Base-by-base conservation (phyloP, 805 yeast species). In the Barnettozyma botsteinii region DNA sequence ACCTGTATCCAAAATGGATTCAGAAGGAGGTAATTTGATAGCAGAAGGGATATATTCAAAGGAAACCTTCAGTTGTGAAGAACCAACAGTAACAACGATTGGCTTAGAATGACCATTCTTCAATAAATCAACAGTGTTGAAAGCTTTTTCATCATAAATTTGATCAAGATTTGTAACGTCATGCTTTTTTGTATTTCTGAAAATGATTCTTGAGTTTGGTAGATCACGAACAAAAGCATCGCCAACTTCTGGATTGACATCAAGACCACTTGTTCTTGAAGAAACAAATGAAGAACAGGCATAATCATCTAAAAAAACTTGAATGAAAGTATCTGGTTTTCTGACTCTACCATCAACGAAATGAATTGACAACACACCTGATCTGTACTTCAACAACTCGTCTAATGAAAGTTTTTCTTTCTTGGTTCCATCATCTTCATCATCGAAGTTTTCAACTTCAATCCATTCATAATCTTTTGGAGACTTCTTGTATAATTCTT, bases 1-100 rank as follows among this genome's bases (percentile, higher is more conserved):
- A 52, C 94, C 94, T 19, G 86, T 82, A 56, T 85, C 91, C 43
- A 68, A 55, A 43, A 82, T 70, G 5, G 82, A 70, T 51, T 84
- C 93, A 18, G 72, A 61, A 11, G 73, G 69, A 21, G 79, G 74
- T 41, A 81, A 58, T 41, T 69, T 66, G 26, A 69, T 65, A 0
- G 73, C 65, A 4, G 82, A 59, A 27, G 94, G 93, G 43, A 72
- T 64, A 52, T 69, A 84, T 49, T 79, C 80, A 40, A 80, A 64
- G 57, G 73, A 74, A 10, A 81, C 56, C 23, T 55, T 59, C 22
- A 83, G 27, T 2, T 57, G 48, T 40, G 71, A 66, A 2, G 64
- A 62, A 31, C 67, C 66, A 24, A 81, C 50, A 3, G 60, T 60
- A 21, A 84, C 49, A n/a, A 58, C 55, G 15, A 67, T 54, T 7